Evolutionary conservation across 768 basidiomycete species (phyloP).

Genomic region (Butyriboletus loyo): DNA sequence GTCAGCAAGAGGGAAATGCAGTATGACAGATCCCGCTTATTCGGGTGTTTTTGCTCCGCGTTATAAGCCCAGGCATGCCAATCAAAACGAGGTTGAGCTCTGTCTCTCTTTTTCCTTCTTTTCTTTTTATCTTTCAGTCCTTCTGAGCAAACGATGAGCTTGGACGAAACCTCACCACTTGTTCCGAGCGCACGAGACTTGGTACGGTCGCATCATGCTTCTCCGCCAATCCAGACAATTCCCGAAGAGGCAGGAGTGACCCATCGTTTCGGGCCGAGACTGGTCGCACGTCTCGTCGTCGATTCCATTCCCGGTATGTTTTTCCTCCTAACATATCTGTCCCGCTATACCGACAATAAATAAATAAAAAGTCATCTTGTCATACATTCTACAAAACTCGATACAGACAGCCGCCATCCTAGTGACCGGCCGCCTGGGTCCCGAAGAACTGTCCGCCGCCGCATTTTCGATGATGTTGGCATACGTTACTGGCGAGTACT

Average conservation of each 20-base stretch:
- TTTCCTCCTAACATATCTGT: not conserved
- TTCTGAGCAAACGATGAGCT: conserved; percentile 13
- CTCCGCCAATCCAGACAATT: conserved; percentile 13
- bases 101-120: not conserved
- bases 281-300: conserved; percentile 47
- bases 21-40: conserved; percentile 7
- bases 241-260: conserved; percentile 30
- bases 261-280: conserved; percentile 23
- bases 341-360: too few relatives aligned
- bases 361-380: conserved; percentile 51
- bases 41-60: conserved; percentile 3
- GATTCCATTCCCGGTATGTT: conserved; percentile 56
- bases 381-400: conserved; percentile 72
- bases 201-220: conserved; percentile 6
- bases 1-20: conserved; percentile 7
- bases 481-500: conserved; percentile 70
- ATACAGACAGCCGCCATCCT: conserved; percentile 65
- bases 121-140: too few relatives aligned
- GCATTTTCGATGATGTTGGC: conserved; percentile 77
- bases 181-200: conserved; percentile 14
- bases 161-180: conserved; percentile 33
- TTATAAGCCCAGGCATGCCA: conserved; percentile 14
- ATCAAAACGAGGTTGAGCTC: not conserved
- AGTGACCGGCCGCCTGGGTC: conserved; percentile 64
- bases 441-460: conserved; percentile 65